Evolutionary conservation across 345 rosid genomes (phyloP).

Genomic region (Salix caprea): DNA sequence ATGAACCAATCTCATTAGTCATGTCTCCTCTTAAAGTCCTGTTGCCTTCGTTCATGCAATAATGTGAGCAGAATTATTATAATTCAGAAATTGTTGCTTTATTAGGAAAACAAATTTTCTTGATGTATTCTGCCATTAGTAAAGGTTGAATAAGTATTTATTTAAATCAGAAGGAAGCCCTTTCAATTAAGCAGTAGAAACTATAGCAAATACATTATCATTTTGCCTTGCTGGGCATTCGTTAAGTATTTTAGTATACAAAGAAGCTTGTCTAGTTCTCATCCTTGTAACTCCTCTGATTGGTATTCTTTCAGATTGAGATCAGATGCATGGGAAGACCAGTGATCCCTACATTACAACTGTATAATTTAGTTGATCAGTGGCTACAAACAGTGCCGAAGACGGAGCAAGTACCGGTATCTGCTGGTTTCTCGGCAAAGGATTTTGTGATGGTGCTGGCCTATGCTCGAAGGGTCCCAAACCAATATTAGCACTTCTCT

Average conservation of each 20-base stretch:
- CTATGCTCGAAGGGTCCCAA: constrained; percentile 23
- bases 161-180: background rate
- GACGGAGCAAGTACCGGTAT: constrained; percentile 13
- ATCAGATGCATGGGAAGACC: constrained; percentile 29
- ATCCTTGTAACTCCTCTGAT: background rate
- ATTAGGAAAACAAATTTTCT: background rate
- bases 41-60: background rate
- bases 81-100: background rate
- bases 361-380: constrained; percentile 21
- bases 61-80: background rate
- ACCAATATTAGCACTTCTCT: constrained; percentile 5
- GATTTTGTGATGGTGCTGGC: constrained; percentile 31
- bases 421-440: constrained; percentile 27
- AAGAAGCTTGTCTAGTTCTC: background rate
- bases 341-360: constrained; percentile 19
- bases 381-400: constrained; percentile 20
- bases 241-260: background rate
- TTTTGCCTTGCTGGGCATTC: background rate
- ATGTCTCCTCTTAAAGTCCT: background rate
- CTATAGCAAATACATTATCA: background rate
- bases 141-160: background rate
- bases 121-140: background rate
- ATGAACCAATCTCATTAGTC: background rate
- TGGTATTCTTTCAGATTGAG: constrained; percentile 22
- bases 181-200: background rate